phyloP scores from a whole-genome alignment of 2,329 filamentous ascomycete species.

The Pseudodiploospora longispora region DNA sequence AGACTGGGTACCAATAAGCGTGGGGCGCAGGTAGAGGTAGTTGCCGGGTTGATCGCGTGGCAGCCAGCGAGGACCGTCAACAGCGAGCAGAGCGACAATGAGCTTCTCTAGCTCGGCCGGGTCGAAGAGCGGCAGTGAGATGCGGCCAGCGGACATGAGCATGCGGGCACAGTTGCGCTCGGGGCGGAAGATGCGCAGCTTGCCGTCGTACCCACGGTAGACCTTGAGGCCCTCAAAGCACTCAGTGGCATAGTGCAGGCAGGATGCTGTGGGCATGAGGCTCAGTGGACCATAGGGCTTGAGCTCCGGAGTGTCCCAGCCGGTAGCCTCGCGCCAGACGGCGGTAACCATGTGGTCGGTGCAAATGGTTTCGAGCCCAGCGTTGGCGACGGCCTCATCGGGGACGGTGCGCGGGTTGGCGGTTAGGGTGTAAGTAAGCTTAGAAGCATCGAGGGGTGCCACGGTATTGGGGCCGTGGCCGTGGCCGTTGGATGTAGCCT shows the following conservation, averaged over 20 bases:
- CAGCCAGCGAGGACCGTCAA: conserved; percentile 73
- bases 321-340: conserved; percentile 54
- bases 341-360: conserved; percentile 87
- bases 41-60: conserved; percentile 57
- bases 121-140: conserved; percentile 67
- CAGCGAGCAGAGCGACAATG: conserved; percentile 60
- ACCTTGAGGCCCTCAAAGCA: conserved; percentile 83
- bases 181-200: conserved; percentile 70
- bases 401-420: conserved; percentile 44
- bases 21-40: conserved; percentile 80
- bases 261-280: conserved; percentile 73
- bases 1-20: conserved; percentile 74
- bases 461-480: conserved; percentile 33
- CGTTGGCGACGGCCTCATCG: conserved; percentile 36
- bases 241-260: conserved; percentile 82
- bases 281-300: conserved; percentile 69
- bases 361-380: conserved; percentile 47
- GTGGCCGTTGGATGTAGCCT: conserved; percentile 20
- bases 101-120: conserved; percentile 66
- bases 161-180: conserved; percentile 62
- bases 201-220: conserved; percentile 70
- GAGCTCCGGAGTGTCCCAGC: conserved; percentile 68
- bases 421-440: conserved; percentile 48
- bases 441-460: conserved; percentile 55
- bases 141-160: conserved; percentile 51